Percentiles rank a stretch among this genome's conserved stretches.
phyloP scores from a whole-genome alignment of 2,329 filamentous ascomycete species.

The Arthroderma sp. region DNA sequence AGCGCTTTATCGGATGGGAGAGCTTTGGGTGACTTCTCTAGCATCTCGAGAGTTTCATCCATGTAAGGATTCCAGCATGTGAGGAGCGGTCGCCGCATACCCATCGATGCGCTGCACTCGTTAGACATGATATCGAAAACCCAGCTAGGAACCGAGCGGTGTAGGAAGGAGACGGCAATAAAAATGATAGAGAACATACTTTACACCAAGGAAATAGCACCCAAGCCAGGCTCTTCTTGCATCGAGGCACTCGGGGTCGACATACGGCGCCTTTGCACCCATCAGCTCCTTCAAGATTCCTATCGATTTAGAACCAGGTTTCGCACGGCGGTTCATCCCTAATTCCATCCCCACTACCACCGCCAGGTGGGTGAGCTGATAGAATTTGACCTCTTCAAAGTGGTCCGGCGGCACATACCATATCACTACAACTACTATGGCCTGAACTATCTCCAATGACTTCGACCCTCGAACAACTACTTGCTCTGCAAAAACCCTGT shows the following conservation, averaged over 20 bases:
- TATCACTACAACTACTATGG: conserved; percentile 58
- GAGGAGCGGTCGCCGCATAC: conserved; percentile 44
- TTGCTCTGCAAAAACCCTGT: conserved; percentile 59
- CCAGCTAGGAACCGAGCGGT: not conserved
- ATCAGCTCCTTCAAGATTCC: conserved; percentile 27
- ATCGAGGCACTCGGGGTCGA: conserved; percentile 42
- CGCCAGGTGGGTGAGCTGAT: conserved; percentile 70
- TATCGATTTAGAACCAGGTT: conserved; percentile 19
- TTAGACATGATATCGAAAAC: not conserved
- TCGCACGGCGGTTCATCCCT: conserved; percentile 51
- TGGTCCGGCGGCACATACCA: conserved; percentile 79
- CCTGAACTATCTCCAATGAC: conserved; percentile 69
- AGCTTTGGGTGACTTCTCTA: conserved; percentile 44
- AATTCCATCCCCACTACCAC: conserved; percentile 74
- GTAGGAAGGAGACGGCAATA: not conserved
- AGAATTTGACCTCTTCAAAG: conserved; percentile 79
- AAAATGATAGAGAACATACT: conserved; percentile 23
- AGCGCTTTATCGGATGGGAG: conserved; percentile 43
- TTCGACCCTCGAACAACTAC: conserved; percentile 66
- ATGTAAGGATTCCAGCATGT: conserved; percentile 51
- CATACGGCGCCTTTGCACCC: conserved; percentile 22
- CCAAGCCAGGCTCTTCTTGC: conserved; percentile 46
- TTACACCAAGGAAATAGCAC: conserved; percentile 49
- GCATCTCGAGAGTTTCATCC: conserved; percentile 46
- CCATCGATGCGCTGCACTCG: conserved; percentile 40